phyloP scores from a whole-genome alignment of 352 stramenopile species.

The Halophytophthora batemanensis region DNA sequence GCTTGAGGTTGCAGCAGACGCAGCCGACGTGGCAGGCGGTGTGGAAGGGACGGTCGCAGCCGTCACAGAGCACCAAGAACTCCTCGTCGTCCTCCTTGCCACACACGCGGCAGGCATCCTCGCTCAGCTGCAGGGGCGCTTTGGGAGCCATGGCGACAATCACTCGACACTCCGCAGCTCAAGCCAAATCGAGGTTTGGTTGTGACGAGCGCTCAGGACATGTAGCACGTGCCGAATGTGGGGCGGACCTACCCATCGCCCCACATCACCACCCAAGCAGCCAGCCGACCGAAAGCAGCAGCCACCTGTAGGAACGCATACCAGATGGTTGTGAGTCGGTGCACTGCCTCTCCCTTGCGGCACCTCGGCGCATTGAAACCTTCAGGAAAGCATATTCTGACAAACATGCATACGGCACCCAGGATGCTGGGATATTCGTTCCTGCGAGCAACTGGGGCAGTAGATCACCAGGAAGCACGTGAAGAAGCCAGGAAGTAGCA shows the following conservation, averaged over 20 bases:
- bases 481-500: too few species aligned
- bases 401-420: too few species aligned
- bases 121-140: constrained; percentile 31
- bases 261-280: neutral
- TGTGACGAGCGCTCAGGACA: too few species aligned
- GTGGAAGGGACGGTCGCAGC: constrained; percentile 75
- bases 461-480: too few species aligned
- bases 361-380: too few species aligned
- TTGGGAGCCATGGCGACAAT: constrained; percentile 22
- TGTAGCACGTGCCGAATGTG: neutral
- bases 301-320: too few species aligned
- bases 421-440: too few species aligned
- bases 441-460: too few species aligned
- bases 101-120: constrained; percentile 80
- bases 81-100: constrained; percentile 70
- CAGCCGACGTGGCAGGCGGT: constrained; percentile 71
- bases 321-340: too few species aligned
- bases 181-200: constrained; percentile 11
- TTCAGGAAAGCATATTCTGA: too few species aligned
- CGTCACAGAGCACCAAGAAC: constrained; percentile 79
- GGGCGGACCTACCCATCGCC: neutral
- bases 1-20: constrained; percentile 75
- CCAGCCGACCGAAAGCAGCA: too few species aligned
- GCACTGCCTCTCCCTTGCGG: too few species aligned
- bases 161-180: neutral